These are phyloP conservation scores for Cryptosporidium meleagridis DNA, from an alignment of 169 alveolate genomes.

Conservation along the genomic window DNA sequence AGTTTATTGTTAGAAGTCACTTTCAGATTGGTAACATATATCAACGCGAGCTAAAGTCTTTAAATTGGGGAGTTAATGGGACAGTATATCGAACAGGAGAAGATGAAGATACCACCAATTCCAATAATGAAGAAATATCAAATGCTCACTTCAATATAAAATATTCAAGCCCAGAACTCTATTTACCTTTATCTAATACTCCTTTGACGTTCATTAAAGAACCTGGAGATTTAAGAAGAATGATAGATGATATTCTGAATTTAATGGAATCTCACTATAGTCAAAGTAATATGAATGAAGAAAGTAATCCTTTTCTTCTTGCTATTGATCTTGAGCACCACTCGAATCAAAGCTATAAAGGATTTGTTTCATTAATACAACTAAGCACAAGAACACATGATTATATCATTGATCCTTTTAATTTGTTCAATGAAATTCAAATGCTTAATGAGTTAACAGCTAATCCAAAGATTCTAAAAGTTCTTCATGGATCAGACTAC, in stretches of 20 bases:
- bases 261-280: slow-evolving; percentile 35
- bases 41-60: slow-evolving; percentile 63
- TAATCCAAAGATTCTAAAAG: slow-evolving; percentile 93
- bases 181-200: slow-evolving; percentile 79
- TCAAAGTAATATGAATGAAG: slow-evolving; percentile 39
- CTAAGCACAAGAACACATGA: slow-evolving; percentile 90
- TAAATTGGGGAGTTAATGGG: slow-evolving; percentile 66
- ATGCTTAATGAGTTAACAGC: slow-evolving; percentile 89
- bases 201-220: slow-evolving; percentile 84
- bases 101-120: slow-evolving; percentile 39
- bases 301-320: slow-evolving; percentile 79
- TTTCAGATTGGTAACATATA: not conserved
- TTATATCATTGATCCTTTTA: slow-evolving; percentile 92
- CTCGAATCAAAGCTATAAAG: slow-evolving; percentile 86
- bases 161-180: slow-evolving; percentile 39
- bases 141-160: slow-evolving; percentile 37
- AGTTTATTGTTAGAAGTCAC: slow-evolving; percentile 39
- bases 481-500: slow-evolving; percentile 93
- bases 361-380: slow-evolving; percentile 93
- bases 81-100: slow-evolving; percentile 76
- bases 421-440: slow-evolving; percentile 83
- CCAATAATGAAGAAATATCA: slow-evolving; percentile 24
- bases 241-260: slow-evolving; percentile 79
- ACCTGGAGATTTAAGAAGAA: slow-evolving; percentile 79
- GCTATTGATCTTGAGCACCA: slow-evolving; percentile 95